A percentile compares a stretch with the other conserved stretches of the same genome.
Evolutionary conservation across 495 filamentous ascomycete species (phyloP).

Genomic region (Chaetomidium leptoderma): DNA sequence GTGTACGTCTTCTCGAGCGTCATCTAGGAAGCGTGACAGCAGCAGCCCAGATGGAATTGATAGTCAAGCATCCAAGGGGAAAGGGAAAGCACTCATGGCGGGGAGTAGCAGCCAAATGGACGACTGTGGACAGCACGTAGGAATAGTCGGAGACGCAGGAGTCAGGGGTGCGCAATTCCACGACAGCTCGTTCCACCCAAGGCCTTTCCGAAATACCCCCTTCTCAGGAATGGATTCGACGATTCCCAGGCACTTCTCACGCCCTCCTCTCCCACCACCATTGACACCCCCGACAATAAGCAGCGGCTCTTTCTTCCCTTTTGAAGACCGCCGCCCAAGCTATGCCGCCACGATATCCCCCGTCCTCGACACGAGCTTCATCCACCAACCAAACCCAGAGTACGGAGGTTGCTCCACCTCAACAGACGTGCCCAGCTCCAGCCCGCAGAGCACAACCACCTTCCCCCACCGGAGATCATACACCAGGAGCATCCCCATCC

Average conservation of each 20-base stretch:
- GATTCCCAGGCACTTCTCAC: slow-evolving; percentile 28
- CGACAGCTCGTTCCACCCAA: background rate
- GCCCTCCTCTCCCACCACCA: slow-evolving; percentile 38
- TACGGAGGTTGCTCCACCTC: slow-evolving; percentile 35
- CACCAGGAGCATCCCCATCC: slow-evolving; percentile 35
- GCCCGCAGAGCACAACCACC: slow-evolving; percentile 26
- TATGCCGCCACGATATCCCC: slow-evolving; percentile 36
- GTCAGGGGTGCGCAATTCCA: background rate
- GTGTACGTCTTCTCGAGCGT: slow-evolving; percentile 5
- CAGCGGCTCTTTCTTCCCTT: slow-evolving; percentile 29
- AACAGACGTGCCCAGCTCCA: slow-evolving; percentile 23
- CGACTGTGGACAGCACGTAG: background rate
- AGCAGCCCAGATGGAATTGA: slow-evolving; percentile 19
- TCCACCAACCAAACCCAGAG: slow-evolving; percentile 40
- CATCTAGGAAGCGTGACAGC: slow-evolving; percentile 13
- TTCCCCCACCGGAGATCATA: slow-evolving; percentile 41
- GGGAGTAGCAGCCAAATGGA: slow-evolving; percentile 4
- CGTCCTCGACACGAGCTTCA: slow-evolving; percentile 37
- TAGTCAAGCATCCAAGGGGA: background rate
- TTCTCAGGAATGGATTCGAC: slow-evolving; percentile 16
- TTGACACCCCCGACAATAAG: slow-evolving; percentile 38
- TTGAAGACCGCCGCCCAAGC: slow-evolving; percentile 40
- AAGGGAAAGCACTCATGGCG: slow-evolving; percentile 20
- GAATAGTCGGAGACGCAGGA: background rate
- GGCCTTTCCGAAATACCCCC: background rate